These are phyloP conservation scores for Tetrahymena malaccensis DNA, from an alignment of 73 alveolate species.

Conservation along the genomic window DNA sequence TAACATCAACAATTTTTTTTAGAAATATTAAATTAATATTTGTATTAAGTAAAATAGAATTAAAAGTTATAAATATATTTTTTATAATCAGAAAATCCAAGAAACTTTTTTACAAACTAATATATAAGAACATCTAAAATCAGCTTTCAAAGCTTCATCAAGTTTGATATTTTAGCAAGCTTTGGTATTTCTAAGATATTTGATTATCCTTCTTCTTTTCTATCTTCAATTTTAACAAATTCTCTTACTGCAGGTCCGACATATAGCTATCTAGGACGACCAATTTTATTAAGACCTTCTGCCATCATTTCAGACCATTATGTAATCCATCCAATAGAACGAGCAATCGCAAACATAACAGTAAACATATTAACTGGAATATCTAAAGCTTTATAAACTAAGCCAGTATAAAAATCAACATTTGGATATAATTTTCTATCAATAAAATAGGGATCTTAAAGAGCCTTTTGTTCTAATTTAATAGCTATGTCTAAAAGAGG, in stretches of 20 bases:
- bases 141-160: constrained; percentile 17
- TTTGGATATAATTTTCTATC: constrained; percentile 88
- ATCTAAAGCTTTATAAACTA: constrained; percentile 81
- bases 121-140: background rate
- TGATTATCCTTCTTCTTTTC: constrained; percentile 35
- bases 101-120: background rate
- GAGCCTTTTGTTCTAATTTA: constrained; percentile 71
- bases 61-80: no score
- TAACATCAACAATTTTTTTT: no score
- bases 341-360: constrained; percentile 87
- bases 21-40: no score
- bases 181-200: constrained; percentile 33
- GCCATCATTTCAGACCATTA: constrained; percentile 94
- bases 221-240: constrained; percentile 39
- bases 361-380: constrained; percentile 93
- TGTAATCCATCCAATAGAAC: constrained; percentile 91
- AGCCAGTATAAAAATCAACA: constrained; percentile 91
- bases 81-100: no score
- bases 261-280: constrained; percentile 83
- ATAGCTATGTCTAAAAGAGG: constrained; percentile 49
- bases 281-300: constrained; percentile 58
- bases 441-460: constrained; percentile 79
- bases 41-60: no score
- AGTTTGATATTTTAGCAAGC: constrained; percentile 15
- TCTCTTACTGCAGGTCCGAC: constrained; percentile 45